Evolutionary conservation across 1,139 yeast genomes (phyloP).

Genomic region (Magnusiomyces paraingens): DNA sequence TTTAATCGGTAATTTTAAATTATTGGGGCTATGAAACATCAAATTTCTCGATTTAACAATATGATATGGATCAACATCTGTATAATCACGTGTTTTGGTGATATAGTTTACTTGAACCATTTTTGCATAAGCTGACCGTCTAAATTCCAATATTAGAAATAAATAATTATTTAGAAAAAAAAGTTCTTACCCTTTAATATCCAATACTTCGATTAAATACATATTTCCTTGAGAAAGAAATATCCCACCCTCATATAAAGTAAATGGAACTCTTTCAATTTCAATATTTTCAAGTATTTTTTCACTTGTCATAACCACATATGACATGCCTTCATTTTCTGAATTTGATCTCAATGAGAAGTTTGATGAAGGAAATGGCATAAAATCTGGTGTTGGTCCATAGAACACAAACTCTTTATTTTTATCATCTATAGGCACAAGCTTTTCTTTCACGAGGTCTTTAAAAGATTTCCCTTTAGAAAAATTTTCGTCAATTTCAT

Average conservation of each 20-base stretch:
- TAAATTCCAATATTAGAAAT: not conserved
- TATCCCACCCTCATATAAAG: slow-evolving; percentile 92
- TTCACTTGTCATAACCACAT: slow-evolving; percentile 85
- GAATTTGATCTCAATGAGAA: slow-evolving; percentile 36
- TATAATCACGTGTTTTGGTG: slow-evolving; percentile 83
- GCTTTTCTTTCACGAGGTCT: slow-evolving; percentile 15
- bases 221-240: slow-evolving; percentile 91
- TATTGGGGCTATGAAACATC: not conserved
- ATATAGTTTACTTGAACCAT: slow-evolving; percentile 91
- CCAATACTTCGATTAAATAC: slow-evolving; percentile 76
- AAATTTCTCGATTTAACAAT: slow-evolving; percentile 41
- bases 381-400: slow-evolving; percentile 39
- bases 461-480: not conserved
- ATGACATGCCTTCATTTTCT: slow-evolving; percentile 56
- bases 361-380: slow-evolving; percentile 79
- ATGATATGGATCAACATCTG: slow-evolving; percentile 83
- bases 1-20: not conserved
- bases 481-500: not conserved
- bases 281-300: slow-evolving; percentile 86
- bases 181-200: slow-evolving; percentile 45
- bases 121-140: slow-evolving; percentile 68
- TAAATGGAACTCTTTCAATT: slow-evolving; percentile 79
- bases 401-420: slow-evolving; percentile 18
- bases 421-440: slow-evolving; percentile 15
- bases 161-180: not conserved